Conservation (phyloP, 2,329 filamentous ascomycete genomes). For the Sporothrix schenckii region DNA sequence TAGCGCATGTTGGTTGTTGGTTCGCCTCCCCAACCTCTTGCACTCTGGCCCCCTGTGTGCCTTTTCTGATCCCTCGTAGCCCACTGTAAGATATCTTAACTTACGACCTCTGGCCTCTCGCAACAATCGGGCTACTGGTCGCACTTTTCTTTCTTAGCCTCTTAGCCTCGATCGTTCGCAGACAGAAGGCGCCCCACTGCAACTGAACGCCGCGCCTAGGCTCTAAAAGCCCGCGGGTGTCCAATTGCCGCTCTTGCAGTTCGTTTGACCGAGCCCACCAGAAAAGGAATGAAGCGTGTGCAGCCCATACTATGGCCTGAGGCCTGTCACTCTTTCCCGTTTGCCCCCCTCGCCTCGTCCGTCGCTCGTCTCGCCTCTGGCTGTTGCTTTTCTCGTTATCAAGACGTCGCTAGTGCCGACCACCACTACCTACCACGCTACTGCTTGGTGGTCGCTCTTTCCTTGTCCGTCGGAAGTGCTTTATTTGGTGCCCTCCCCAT, state of each 20-base stretch:
- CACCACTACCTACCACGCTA: not conserved
- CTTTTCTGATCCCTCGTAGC: not conserved
- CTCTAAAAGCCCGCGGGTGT: slow-evolving; percentile 21
- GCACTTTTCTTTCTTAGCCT: slow-evolving; percentile 11
- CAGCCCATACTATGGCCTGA: not conserved
- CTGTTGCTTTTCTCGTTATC: slow-evolving; percentile 21
- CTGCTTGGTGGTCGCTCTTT: slow-evolving; percentile 23
- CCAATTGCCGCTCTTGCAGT: slow-evolving; percentile 35
- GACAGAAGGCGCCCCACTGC: not conserved
- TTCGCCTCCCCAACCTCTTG: slow-evolving; percentile 15
- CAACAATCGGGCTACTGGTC: not conserved
- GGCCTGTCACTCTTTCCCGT: not conserved
- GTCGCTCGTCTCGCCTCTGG: slow-evolving; percentile 5
- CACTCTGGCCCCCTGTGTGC: slow-evolving; percentile 8
- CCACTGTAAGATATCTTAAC: not conserved
- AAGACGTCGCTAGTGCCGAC: slow-evolving; percentile 21
- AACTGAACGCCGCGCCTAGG: slow-evolving; percentile 14
- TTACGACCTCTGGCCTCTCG: not conserved
- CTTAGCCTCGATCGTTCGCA: slow-evolving; percentile 19
- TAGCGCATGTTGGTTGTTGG: slow-evolving; percentile 17
- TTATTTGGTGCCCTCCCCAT: slow-evolving; percentile 23
- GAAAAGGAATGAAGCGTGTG: slow-evolving; percentile 26
- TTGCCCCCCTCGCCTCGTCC: not conserved
- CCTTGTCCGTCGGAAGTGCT: not conserved
- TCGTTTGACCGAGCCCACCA: slow-evolving; percentile 32